Evolutionary conservation across 768 basidiomycete species (phyloP), one percentile per base, ranked within the genome.

Genomic region (Kwoniella europaea): DNA sequence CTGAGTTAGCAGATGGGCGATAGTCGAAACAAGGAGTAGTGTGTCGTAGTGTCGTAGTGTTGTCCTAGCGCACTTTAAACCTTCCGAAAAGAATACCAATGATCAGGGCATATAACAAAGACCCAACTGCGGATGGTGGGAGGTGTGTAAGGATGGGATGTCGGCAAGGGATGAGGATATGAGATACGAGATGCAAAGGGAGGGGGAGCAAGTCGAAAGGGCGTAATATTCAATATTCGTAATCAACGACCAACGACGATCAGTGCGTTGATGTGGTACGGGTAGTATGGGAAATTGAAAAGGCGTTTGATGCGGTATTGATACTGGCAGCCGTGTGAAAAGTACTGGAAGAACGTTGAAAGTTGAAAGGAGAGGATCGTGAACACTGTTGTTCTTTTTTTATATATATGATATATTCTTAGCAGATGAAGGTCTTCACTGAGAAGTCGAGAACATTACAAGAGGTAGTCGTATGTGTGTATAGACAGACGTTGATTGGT

Each of bases 271-370:
- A 53, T 54, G 63, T 35, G 35, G 35, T 35, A n/a, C 35, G 35
- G 7, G 6, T 35, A 9, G 7, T 35, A 35, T 35, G 35, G 4
- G 57, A 58, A 1, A 24, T 16, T n/a, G 10, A 10, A 64, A 53
- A 64, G 63, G 63, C 52, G 63, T 64, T 64, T 64, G 63, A 64
- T 64, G 63, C 63, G 54, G 54, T 55, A 24, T 55, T 62, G 60
- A 44, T 62, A n/a, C 7, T 35, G 58, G 29, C 12, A 41, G 60
- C n/a, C n/a, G n/a, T 18, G 16, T 59, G 57, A 29, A 16, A 16
- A 59, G 20, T 59, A 10, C 16, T 27, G 35, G 41, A 59, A 35
- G 57, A 24, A 59, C 57, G 59, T 42, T 43, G 59, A 43, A 43
- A 43, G 35, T 35, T 29, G 27, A 59, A 18, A 59, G 10, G 35